A percentile compares a stretch with the other conserved stretches of the same genome.
These are phyloP conservation scores for Globisporangium viniferum DNA, from an alignment of 352 stramenopile genomes.

Conservation along the genomic window DNA sequence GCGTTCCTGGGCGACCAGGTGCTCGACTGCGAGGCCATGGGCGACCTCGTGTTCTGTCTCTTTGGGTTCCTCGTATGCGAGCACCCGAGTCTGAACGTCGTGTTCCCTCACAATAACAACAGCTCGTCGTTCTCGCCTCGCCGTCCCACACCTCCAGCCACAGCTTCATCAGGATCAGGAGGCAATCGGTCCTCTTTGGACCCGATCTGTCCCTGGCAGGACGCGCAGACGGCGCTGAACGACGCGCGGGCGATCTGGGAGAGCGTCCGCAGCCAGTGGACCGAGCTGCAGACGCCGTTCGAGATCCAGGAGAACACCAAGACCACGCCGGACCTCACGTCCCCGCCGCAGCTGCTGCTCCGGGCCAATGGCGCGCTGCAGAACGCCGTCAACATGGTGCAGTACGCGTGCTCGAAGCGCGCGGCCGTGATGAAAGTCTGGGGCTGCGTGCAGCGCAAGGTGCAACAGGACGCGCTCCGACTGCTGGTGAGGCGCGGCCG, in stretches of 20 bases:
- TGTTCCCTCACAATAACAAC: not conserved
- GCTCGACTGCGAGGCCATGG: conserved; percentile 29
- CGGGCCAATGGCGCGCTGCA: conserved; percentile 58
- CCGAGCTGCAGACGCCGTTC: conserved; percentile 57
- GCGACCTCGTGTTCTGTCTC: conserved; percentile 56
- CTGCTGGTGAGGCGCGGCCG: conserved; percentile 38
- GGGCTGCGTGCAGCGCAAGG: conserved; percentile 49
- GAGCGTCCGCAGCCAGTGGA: conserved; percentile 49
- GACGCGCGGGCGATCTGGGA: conserved; percentile 48
- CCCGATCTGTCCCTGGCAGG: conserved; percentile 43
- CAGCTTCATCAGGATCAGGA: not conserved
- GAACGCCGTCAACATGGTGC: conserved; percentile 69
- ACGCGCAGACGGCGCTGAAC: conserved; percentile 44
- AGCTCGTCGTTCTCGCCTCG: not conserved
- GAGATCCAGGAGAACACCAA: conserved; percentile 44
- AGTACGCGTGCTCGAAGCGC: conserved; percentile 70
- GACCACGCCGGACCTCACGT: conserved; percentile 39
- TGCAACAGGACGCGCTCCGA: conserved; percentile 56
- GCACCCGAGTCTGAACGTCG: conserved; percentile 33
- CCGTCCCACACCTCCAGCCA: not conserved
- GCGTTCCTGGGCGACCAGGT: conserved; percentile 37
- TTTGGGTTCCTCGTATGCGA: conserved; percentile 63
- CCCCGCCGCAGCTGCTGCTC: conserved; percentile 37
- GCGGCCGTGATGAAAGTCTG: conserved; percentile 43
- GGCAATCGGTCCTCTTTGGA: not conserved